Evolutionary conservation across 2,329 filamentous ascomycete genomes (phyloP).

Genomic region (Aspergillus novoparasiticus): DNA sequence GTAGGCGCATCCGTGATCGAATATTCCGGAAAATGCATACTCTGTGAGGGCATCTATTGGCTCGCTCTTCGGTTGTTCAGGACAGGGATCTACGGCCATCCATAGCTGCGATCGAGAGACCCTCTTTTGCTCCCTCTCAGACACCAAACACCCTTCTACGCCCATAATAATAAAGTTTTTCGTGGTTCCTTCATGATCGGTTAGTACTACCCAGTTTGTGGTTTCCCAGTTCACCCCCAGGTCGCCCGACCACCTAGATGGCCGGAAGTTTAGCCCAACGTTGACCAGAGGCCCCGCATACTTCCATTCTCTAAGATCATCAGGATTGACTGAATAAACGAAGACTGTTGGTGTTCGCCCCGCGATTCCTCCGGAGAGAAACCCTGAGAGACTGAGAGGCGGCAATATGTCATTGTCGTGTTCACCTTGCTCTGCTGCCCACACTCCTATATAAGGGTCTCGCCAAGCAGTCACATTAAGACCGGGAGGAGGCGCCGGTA

Average conservation of each 20-base stretch:
- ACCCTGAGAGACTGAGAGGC: constrained; percentile 44
- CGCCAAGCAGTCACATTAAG: constrained; percentile 46
- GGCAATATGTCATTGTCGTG: constrained; percentile 6
- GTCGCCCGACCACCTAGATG: constrained; percentile 53
- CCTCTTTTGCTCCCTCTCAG: constrained; percentile 22
- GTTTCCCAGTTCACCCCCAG: constrained; percentile 57
- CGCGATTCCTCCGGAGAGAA: constrained; percentile 52
- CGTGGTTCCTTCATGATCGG: constrained; percentile 31
- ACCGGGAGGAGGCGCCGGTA: constrained; percentile 36
- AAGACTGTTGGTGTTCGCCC: constrained; percentile 49
- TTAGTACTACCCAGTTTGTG: constrained; percentile 50
- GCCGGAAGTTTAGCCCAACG: constrained; percentile 41
- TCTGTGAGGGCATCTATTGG: constrained; percentile 27
- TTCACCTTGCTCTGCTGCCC: constrained; percentile 27
- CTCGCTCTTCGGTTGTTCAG: neutral
- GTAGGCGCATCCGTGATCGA: constrained; percentile 54
- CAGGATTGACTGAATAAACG: constrained; percentile 47
- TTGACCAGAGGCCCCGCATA: constrained; percentile 50
- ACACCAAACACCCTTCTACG: constrained; percentile 45
- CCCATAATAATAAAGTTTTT: constrained; percentile 51
- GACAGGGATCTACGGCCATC: constrained; percentile 44
- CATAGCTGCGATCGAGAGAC: constrained; percentile 45
- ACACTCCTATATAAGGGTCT: constrained; percentile 43
- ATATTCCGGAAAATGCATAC: constrained; percentile 47
- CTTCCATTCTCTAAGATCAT: constrained; percentile 47